Evolutionary conservation across 139 green algal genomes (phyloP).

Genomic region (Tetraselmis striata): DNA sequence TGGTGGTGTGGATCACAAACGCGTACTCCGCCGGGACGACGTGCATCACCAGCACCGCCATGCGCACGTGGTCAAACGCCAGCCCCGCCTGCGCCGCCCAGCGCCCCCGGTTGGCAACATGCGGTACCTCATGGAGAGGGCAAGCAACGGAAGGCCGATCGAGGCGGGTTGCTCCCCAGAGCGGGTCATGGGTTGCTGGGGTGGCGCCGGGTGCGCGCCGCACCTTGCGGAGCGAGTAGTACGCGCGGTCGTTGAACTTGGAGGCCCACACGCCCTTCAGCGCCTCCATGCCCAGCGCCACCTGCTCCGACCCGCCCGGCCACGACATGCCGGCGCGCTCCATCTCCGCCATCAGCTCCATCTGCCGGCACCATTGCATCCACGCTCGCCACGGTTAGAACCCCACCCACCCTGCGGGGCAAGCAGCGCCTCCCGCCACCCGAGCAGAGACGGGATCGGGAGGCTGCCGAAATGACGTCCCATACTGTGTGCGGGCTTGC

Average conservation of each 20-base stretch:
- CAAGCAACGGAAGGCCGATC: no score
- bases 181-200: neutral
- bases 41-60: constrained; percentile 95
- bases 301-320: no score
- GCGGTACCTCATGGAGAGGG: no score
- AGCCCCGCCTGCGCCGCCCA: constrained; percentile 63
- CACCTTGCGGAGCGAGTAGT: constrained; percentile 66
- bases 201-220: no score
- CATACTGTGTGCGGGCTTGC: no score
- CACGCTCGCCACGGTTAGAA: no score
- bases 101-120: no score
- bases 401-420: no score
- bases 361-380: neutral
- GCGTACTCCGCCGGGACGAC: constrained; percentile 91
- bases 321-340: neutral
- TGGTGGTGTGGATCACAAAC: constrained; percentile 99
- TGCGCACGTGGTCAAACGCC: constrained; percentile 84
- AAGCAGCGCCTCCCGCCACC: no score
- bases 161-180: no score
- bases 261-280: constrained; percentile 90
- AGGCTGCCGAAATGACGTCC: no score
- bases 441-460: no score
- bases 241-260: constrained; percentile 97
- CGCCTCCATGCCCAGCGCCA: constrained; percentile 19
- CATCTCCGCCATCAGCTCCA: neutral